A percentile compares a stretch with the other conserved stretches of the same genome.
phyloP scores from a whole-genome alignment of 2,329 filamentous ascomycete species.

The Zasmidium cellare region DNA sequence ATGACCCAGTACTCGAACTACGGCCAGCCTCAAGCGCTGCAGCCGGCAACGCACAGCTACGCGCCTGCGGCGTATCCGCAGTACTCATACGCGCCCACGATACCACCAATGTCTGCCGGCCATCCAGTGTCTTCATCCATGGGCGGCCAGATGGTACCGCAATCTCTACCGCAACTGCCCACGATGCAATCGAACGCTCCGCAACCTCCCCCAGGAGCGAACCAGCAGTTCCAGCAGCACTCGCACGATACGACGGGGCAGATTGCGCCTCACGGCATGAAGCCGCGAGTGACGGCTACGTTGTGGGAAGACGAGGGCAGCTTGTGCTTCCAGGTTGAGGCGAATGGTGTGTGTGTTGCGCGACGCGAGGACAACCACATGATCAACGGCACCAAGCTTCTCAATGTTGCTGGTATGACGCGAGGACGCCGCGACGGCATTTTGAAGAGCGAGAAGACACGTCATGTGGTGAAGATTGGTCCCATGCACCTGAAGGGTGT shows the following conservation, averaged over 20 bases:
- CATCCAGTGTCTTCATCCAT: conserved; percentile 71
- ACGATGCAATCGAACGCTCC: conserved; percentile 32
- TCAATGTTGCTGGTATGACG: conserved; percentile 98
- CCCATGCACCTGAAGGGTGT: conserved; percentile 99
- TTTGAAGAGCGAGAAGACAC: conserved; percentile 93
- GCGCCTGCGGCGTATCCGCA: conserved; percentile 68
- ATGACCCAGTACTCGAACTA: conserved; percentile 78
- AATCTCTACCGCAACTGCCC: conserved; percentile 62
- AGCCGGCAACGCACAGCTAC: conserved; percentile 35
- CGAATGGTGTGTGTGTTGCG: conserved; percentile 92
- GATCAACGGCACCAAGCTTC: conserved; percentile 96
- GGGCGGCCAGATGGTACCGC: conserved; percentile 63
- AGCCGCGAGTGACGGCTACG: conserved; percentile 92
- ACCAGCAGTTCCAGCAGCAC: conserved; percentile 26
- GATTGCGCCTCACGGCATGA: conserved; percentile 88
- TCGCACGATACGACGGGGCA: conserved; percentile 88
- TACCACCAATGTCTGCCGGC: conserved; percentile 74
- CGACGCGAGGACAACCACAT: conserved; percentile 97
- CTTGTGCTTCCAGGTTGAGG: conserved; percentile 96
- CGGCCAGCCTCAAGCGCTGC: conserved; percentile 58
- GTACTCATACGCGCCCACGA: conserved; percentile 74
- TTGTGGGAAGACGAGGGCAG: conserved; percentile 98
- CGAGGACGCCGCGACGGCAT: conserved; percentile 93
- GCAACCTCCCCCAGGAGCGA: conserved; percentile 21
- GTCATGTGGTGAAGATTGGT: conserved; percentile 97